phyloP scores from a whole-genome alignment of 345 rosid genomes.

The Acer campestre region DNA sequence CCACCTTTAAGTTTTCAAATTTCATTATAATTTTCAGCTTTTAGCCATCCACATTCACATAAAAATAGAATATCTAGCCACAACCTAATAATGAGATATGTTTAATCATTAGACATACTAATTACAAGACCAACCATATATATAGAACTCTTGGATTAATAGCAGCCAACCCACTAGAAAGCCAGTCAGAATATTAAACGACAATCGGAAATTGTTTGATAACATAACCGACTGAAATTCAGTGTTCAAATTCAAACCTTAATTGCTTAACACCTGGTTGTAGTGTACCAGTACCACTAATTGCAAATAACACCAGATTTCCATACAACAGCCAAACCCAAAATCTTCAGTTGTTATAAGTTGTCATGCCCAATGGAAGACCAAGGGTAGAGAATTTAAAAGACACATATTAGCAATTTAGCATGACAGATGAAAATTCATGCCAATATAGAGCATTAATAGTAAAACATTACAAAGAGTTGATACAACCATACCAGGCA shows the following conservation, averaged over 20 bases:
- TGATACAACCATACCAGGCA: neutral
- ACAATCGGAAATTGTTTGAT: neutral
- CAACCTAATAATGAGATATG: neutral
- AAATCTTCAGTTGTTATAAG: neutral
- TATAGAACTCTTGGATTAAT: neutral
- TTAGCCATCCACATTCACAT: neutral
- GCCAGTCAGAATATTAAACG: neutral
- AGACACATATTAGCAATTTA: neutral
- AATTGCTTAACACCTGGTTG: too few species aligned
- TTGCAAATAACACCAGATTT: too few species aligned
- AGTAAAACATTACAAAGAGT: neutral
- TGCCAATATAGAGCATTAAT: neutral
- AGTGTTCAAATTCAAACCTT: too few species aligned
- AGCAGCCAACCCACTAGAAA: neutral
- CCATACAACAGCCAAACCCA: neutral
- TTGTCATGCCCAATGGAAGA: neutral
- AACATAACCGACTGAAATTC: too few species aligned
- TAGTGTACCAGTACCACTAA: too few species aligned
- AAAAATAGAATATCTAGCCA: neutral
- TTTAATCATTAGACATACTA: neutral
- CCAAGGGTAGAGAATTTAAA: neutral
- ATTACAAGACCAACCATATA: neutral
- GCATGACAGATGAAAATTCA: neutral
- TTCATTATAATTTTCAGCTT: neutral
- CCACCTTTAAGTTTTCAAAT: too few species aligned